phyloP scores from a whole-genome alignment of 2,329 filamentous ascomycete species.

The Cercospora berteroae region DNA sequence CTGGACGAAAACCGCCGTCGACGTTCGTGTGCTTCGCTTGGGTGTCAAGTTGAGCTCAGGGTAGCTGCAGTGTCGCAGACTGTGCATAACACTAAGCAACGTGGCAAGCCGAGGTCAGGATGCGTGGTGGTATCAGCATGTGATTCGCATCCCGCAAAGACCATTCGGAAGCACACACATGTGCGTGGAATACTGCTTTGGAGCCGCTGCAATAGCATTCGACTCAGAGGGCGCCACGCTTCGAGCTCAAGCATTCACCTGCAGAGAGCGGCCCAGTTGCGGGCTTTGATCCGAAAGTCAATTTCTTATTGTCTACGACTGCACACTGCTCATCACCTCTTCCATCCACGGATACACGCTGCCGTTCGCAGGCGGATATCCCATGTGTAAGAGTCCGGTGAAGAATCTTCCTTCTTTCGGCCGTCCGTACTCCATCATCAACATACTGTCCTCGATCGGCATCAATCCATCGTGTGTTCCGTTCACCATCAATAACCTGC shows the following conservation, averaged over 20 bases:
- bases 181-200: neutral
- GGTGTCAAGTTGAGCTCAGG: conserved; percentile 4
- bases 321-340: conserved; percentile 45
- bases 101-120: conserved; percentile 8
- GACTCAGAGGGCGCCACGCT: neutral
- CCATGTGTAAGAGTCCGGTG: conserved; percentile 62
- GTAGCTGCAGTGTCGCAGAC: conserved; percentile 7
- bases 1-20: neutral
- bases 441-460: conserved; percentile 65
- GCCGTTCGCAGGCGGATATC: conserved; percentile 61
- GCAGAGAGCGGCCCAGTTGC: neutral
- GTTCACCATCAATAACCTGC: conserved; percentile 59
- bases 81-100: conserved; percentile 1
- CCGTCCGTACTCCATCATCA: conserved; percentile 62
- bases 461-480: conserved; percentile 64
- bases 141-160: neutral
- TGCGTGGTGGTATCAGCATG: conserved; percentile 2
- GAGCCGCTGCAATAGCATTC: neutral
- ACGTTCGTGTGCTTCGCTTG: neutral
- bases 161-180: neutral
- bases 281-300: neutral
- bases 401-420: conserved; percentile 68
- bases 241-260: neutral
- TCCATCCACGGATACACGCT: conserved; percentile 64
- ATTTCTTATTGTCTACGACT: neutral